These are phyloP conservation scores for Ophiosphaerella korrae DNA, from an alignment of 2,329 filamentous ascomycete species.

Conservation along the genomic window DNA sequence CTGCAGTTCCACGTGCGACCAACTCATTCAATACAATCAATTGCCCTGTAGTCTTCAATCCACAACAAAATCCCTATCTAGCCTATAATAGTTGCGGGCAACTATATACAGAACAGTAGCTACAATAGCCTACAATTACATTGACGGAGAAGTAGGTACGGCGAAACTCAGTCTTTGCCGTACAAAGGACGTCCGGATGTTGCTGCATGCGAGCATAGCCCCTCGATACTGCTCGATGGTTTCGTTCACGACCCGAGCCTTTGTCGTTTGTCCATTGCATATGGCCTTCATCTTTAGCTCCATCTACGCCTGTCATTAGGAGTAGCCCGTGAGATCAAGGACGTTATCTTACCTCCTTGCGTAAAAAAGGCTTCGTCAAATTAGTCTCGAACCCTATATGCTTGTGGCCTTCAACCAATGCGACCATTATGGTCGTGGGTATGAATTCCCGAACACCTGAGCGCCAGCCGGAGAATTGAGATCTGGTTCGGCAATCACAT, in stretches of 20 bases:
- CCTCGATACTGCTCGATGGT: constrained; percentile 85
- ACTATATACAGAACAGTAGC: too few relatives aligned
- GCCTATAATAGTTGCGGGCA: too few relatives aligned
- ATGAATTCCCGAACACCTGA: constrained; percentile 79
- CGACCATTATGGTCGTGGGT: constrained; percentile 87
- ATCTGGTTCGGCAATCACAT: too few relatives aligned
- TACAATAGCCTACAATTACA: constrained; percentile 31
- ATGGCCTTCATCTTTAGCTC: constrained; percentile 96
- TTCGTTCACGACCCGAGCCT: constrained; percentile 75
- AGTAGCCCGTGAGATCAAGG: constrained; percentile 5
- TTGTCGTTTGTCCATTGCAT: constrained; percentile 81
- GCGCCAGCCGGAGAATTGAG: too few relatives aligned
- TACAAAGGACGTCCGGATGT: constrained; percentile 68
- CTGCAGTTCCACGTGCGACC: too few relatives aligned
- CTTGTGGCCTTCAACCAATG: constrained; percentile 94
- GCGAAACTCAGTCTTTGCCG: constrained; percentile 45
- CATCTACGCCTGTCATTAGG: constrained; percentile 63
- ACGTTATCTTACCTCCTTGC: constrained; percentile 69
- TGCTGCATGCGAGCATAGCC: constrained; percentile 80
- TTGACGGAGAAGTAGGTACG: constrained; percentile 14
- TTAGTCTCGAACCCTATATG: constrained; percentile 91
- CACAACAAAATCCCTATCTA: too few relatives aligned
- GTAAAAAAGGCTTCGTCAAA: constrained; percentile 90
- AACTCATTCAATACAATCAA: too few relatives aligned
- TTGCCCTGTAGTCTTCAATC: too few relatives aligned